Evolutionary conservation across 148 eudicot genomes (phyloP).

Genomic region (Rhododendron henanense): DNA sequence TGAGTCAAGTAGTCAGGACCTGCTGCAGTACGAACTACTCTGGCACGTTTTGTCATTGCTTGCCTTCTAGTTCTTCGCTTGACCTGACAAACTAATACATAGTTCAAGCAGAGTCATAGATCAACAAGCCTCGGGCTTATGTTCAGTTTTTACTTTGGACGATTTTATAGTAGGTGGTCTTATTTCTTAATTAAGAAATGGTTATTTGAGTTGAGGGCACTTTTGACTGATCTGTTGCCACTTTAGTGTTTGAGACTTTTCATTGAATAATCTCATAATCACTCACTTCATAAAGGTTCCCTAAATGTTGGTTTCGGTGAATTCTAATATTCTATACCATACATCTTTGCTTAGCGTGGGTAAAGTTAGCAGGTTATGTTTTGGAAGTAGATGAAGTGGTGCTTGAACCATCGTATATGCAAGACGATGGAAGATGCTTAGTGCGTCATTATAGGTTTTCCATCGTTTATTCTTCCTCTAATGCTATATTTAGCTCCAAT

Average conservation of each 20-base stretch:
- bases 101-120: not conserved
- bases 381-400: not conserved
- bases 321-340: not conserved
- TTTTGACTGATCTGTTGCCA: not conserved
- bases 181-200: not conserved
- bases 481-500: not conserved
- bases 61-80: not conserved
- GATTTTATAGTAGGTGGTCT: not conserved
- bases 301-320: not conserved
- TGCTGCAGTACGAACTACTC: not conserved
- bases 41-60: not conserved
- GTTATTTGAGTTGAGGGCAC: not conserved
- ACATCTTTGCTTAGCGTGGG: constrained; percentile 7
- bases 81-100: not conserved
- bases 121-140: not conserved
- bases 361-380: not conserved
- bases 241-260: not conserved
- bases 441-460: not conserved
- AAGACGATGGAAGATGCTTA: not conserved
- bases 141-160: not conserved
- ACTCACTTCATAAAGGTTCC: not conserved
- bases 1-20: not conserved
- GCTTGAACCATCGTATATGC: not conserved
- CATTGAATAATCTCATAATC: not conserved
- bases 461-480: not conserved